A percentile compares a stretch with the other conserved stretches of the same genome.
Conservation (phyloP, 371 early-diverging fungal genomes). For the Saksenaea oblongispora region DNA sequence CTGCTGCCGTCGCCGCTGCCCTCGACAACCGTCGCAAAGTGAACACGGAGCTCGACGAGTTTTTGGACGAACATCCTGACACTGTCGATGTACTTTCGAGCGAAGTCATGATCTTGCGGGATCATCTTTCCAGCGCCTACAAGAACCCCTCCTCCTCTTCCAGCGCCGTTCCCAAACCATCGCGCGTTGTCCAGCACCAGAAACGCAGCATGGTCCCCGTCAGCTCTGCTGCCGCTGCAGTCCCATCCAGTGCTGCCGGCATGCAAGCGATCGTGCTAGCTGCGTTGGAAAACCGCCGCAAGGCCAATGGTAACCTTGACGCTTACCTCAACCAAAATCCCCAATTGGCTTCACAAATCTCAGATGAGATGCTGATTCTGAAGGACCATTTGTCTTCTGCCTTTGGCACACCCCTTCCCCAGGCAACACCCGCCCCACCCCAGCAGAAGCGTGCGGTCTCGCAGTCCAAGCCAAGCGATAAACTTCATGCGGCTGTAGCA, state of each 20-base stretch:
- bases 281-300: not conserved
- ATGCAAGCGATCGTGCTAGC: not conserved
- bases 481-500: not conserved
- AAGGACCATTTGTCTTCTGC: not conserved
- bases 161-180: not conserved
- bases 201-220: not conserved
- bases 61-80: not conserved
- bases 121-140: not conserved
- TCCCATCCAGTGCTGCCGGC: not conserved
- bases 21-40: not conserved
- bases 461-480: not conserved
- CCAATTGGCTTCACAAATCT: not conserved
- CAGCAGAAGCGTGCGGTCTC: no score
- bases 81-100: not conserved
- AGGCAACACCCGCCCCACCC: no score
- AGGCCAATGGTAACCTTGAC: not conserved
- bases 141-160: not conserved
- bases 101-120: not conserved
- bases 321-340: not conserved
- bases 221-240: not conserved
- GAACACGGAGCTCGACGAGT: not conserved
- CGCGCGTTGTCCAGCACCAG: not conserved
- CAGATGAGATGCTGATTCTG: slow-evolving; percentile 1
- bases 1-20: not conserved
- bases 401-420: not conserved